These are phyloP conservation scores for Lactifluus subvellereus DNA, from an alignment of 768 basidiomycete genomes.

Conservation along the genomic window DNA sequence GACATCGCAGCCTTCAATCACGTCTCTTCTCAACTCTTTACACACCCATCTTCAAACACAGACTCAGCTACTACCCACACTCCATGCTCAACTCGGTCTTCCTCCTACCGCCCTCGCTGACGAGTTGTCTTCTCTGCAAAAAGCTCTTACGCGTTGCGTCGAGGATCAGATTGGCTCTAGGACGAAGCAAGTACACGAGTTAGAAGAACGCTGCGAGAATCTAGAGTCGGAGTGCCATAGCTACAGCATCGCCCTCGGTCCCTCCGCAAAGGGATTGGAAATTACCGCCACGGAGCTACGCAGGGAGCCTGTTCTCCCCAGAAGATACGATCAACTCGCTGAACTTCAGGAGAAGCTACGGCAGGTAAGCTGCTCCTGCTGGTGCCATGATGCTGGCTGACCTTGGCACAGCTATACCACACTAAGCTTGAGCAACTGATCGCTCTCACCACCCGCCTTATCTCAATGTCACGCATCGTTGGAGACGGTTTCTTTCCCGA, in stretches of 20 bases:
- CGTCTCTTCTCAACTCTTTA: constrained; percentile 66
- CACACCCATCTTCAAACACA: constrained; percentile 76
- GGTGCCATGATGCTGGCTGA: constrained; percentile 1
- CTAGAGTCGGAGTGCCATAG: constrained; percentile 61
- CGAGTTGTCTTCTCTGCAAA: constrained; percentile 68
- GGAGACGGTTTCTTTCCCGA: constrained; percentile 51
- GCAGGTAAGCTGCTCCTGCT: constrained; percentile 49
- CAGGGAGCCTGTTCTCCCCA: constrained; percentile 68
- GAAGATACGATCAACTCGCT: constrained; percentile 59
- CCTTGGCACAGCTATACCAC: constrained; percentile 52
- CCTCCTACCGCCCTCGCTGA: constrained; percentile 75
- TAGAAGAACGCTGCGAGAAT: constrained; percentile 55
- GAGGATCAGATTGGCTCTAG: constrained; percentile 65
- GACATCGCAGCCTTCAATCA: constrained; percentile 35
- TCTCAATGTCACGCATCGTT: constrained; percentile 50
- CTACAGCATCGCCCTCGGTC: constrained; percentile 66
- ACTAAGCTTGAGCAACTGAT: constrained; percentile 72
- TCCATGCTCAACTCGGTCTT: constrained; percentile 81
- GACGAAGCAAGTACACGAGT: constrained; percentile 70
- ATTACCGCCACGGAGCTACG: constrained; percentile 60
- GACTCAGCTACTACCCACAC: constrained; percentile 72
- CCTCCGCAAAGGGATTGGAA: constrained; percentile 61
- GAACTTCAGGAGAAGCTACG: constrained; percentile 73
- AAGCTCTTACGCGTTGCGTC: constrained; percentile 69
- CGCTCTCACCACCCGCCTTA: constrained; percentile 63